These are phyloP conservation scores for Aspergillus biplanus DNA, from an alignment of 495 filamentous ascomycete species.

Conservation along the genomic window DNA sequence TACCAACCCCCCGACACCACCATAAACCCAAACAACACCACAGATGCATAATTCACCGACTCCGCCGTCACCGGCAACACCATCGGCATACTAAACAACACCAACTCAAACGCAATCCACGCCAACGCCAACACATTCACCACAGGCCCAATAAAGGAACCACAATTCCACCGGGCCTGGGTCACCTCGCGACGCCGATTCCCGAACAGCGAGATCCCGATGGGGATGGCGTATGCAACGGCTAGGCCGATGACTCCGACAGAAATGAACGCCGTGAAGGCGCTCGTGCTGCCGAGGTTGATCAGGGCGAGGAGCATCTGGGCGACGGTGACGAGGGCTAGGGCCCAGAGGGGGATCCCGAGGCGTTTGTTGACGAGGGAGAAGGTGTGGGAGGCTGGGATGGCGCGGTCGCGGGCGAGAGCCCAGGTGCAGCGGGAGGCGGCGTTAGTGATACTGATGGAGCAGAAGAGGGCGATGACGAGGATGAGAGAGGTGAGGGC, in stretches of 20 bases:
- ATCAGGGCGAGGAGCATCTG: conserved; percentile 62
- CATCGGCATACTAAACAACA: conserved; percentile 60
- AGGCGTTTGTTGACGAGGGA: conserved; percentile 34
- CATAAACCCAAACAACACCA: conserved; percentile 63
- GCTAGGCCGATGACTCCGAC: conserved; percentile 65
- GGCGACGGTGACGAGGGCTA: conserved; percentile 38
- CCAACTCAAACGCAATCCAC: conserved; percentile 65
- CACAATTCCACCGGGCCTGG: conserved; percentile 57
- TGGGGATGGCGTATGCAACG: conserved; percentile 60
- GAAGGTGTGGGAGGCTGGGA: conserved; percentile 41
- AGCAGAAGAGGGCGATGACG: conserved; percentile 65
- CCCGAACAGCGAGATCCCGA: conserved; percentile 53
- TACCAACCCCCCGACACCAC: conserved; percentile 49
- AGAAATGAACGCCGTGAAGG: conserved; percentile 68
- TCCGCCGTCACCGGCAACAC: conserved; percentile 48
- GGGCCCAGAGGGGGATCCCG: conserved; percentile 41
- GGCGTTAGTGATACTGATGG: conserved; percentile 63
- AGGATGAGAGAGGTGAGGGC: conserved; percentile 56
- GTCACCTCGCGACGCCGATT: conserved; percentile 54
- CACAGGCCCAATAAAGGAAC: conserved; percentile 56
- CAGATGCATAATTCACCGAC: conserved; percentile 65
- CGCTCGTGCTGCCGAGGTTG: conserved; percentile 60
- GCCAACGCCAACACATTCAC: conserved; percentile 59
- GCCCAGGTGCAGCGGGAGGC: conserved; percentile 64
- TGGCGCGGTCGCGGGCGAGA: conserved; percentile 58